A percentile compares a stretch with the other conserved stretches of the same genome.
Conservation (phyloP, 2,329 filamentous ascomycete species). For the Pyricularia grisea region DNA sequence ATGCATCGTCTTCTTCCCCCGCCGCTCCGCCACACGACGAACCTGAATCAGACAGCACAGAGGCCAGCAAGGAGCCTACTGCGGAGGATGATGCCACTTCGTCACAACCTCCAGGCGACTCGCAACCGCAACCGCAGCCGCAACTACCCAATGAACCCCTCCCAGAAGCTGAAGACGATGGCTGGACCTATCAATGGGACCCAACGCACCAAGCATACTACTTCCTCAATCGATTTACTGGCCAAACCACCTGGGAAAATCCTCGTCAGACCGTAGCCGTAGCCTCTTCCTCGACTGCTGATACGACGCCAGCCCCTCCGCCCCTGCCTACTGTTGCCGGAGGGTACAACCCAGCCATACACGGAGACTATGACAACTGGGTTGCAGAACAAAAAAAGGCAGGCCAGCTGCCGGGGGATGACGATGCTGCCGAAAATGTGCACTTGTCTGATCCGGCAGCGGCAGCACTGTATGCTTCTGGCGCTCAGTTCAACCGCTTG, state of each 20-base stretch:
- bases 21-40: background rate
- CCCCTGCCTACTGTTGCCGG: constrained; percentile 37
- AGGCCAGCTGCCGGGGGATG: constrained; percentile 20
- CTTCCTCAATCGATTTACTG: constrained; percentile 74
- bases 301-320: constrained; percentile 14
- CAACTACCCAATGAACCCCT: constrained; percentile 17
- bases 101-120: constrained; percentile 5
- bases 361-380: constrained; percentile 95
- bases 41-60: background rate
- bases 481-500: constrained; percentile 71
- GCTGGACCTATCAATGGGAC: constrained; percentile 78
- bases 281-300: constrained; percentile 21
- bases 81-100: background rate
- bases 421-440: constrained; percentile 22
- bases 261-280: constrained; percentile 52
- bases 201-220: constrained; percentile 58
- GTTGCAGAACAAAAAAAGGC: constrained; percentile 57
- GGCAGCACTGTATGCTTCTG: constrained; percentile 11
- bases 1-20: background rate
- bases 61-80: background rate
- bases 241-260: constrained; percentile 73
- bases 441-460: constrained; percentile 29
- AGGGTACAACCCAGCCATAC: constrained; percentile 92
- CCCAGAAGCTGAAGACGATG: constrained; percentile 51
- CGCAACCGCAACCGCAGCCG: constrained; percentile 6